These are phyloP conservation scores for Aegilops tauschii DNA, from an alignment of 176 grass and related monocot species.

Conservation along the genomic window DNA sequence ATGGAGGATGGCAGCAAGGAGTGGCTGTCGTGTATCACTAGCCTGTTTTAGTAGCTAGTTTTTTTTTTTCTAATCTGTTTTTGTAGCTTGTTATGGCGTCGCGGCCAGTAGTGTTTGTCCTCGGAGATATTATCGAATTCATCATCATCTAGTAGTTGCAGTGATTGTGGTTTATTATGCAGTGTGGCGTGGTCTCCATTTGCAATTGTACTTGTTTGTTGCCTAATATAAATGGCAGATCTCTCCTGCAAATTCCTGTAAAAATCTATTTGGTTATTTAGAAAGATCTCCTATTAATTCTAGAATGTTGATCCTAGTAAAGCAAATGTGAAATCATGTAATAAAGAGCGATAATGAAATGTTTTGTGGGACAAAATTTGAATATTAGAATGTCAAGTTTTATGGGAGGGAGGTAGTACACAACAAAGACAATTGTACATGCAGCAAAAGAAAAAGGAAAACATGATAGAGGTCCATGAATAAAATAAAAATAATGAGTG, in stretches of 20 bases:
- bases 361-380: too few species aligned
- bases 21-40: neutral
- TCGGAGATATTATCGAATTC: neutral
- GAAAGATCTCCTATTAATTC: neutral
- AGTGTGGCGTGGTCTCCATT: neutral
- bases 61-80: neutral
- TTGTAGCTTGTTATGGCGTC: neutral
- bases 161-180: neutral
- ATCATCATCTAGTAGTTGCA: too few species aligned
- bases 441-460: too few species aligned
- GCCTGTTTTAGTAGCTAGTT: neutral
- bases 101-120: neutral
- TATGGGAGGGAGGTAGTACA: too few species aligned
- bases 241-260: neutral
- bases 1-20: neutral
- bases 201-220: neutral
- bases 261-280: neutral
- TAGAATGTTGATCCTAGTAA: neutral
- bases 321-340: neutral
- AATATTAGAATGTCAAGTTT: neutral
- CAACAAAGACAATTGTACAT: neutral
- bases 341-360: too few species aligned
- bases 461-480: too few species aligned
- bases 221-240: neutral
- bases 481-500: too few species aligned